Evolutionary conservation across 192 early-diverging fungal genomes (phyloP).

Genomic region (Backusella tarrabulga): DNA sequence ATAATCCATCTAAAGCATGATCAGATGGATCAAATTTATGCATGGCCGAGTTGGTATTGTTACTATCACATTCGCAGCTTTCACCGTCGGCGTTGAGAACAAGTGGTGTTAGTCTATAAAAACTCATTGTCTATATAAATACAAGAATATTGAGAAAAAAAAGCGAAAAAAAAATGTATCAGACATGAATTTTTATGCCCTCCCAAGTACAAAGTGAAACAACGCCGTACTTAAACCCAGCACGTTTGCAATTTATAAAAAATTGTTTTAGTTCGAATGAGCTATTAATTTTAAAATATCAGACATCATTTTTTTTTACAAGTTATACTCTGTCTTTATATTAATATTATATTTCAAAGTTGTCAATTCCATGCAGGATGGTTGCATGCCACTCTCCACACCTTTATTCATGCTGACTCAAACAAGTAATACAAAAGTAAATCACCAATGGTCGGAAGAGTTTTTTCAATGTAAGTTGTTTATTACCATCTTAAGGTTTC

Average conservation of each 20-base stretch:
- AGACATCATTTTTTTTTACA: too few relatives aligned
- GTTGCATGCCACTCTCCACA: too few relatives aligned
- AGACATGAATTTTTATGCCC: not conserved
- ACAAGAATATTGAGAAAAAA: not conserved
- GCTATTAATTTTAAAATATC: too few relatives aligned
- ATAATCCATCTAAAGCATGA: conserved; percentile 20
- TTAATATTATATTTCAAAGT: too few relatives aligned
- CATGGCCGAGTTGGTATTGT: not conserved
- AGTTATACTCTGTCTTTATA: too few relatives aligned
- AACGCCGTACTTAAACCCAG: not conserved
- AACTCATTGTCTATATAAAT: not conserved
- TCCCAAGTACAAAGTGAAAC: not conserved
- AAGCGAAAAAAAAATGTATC: not conserved
- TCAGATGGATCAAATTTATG: conserved; percentile 31
- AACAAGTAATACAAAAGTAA: too few relatives aligned
- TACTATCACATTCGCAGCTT: not conserved
- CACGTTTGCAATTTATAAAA: not conserved
- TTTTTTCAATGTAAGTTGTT: too few relatives aligned
- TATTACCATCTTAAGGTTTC: too few relatives aligned
- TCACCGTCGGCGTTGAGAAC: not conserved
- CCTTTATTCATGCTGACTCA: too few relatives aligned
- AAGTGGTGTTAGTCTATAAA: not conserved
- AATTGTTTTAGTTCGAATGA: too few relatives aligned
- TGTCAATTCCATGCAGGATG: too few relatives aligned
- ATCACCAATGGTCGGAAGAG: too few relatives aligned